phyloP scores from a whole-genome alignment of 371 early-diverging fungal species.

The Mortierella sp. region DNA sequence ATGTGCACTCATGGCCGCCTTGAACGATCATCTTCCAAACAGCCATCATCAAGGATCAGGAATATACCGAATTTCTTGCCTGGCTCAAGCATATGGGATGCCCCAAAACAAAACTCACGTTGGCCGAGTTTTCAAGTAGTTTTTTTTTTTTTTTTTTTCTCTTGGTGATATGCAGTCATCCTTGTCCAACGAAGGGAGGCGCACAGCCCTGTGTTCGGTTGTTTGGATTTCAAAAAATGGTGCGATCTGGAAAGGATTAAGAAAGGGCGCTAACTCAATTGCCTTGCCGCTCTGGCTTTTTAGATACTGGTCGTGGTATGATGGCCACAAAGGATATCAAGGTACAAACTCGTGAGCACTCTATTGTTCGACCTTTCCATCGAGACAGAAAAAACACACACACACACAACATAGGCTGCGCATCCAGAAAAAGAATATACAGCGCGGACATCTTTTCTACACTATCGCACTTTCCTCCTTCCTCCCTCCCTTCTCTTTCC shows the following conservation, averaged over 20 bases:
- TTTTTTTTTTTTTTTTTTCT: too few relatives aligned
- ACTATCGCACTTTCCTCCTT: too few relatives aligned
- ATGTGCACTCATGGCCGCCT: background rate
- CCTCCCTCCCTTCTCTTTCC: too few relatives aligned
- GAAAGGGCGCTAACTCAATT: conserved; percentile 4
- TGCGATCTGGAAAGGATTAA: too few relatives aligned
- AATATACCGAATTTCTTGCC: conserved; percentile 58
- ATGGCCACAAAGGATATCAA: conserved; percentile 70
- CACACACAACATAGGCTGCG: background rate
- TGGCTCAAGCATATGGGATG: conserved; percentile 63
- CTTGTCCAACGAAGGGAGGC: background rate
- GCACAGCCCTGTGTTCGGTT: background rate
- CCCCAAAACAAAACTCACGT: conserved; percentile 64
- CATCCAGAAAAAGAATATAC: too few relatives aligned
- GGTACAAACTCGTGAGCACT: conserved; percentile 32
- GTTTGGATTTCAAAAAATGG: conserved; percentile 3
- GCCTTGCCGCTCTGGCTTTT: background rate
- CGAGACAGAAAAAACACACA: background rate
- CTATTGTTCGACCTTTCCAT: background rate
- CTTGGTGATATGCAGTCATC: too few relatives aligned
- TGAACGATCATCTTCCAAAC: background rate
- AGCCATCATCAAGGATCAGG: conserved; percentile 58
- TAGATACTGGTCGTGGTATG: conserved; percentile 74
- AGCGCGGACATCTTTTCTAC: too few relatives aligned
- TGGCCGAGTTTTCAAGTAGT: conserved; percentile 67